Evolutionary conservation across 164 flowering plant genomes (phyloP).

Genomic region (Houttuynia cordata): DNA sequence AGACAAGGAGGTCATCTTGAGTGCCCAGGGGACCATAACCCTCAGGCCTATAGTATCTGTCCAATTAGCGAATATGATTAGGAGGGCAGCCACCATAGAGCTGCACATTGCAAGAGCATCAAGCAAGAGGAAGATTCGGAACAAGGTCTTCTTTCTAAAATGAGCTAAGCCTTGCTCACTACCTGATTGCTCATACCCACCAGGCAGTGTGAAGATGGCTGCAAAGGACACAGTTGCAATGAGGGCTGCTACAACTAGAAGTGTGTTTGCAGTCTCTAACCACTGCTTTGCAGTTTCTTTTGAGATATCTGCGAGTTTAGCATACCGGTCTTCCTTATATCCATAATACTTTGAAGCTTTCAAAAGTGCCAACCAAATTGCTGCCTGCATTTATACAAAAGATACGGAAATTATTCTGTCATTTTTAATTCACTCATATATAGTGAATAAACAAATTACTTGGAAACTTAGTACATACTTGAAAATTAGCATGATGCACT

Average conservation of each 20-base stretch:
- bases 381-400: too few species aligned
- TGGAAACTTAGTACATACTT: too few species aligned
- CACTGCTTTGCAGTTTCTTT: neutral
- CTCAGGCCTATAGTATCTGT: neutral
- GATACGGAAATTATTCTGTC: neutral
- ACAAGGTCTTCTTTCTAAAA: neutral
- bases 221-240: neutral
- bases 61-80: neutral
- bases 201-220: neutral
- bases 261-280: neutral
- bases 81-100: neutral
- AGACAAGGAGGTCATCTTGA: neutral
- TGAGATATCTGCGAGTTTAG: too few species aligned
- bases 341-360: neutral
- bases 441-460: too few species aligned
- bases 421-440: too few species aligned
- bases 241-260: neutral
- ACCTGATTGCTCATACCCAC: neutral
- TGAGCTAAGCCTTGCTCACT: neutral
- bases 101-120: neutral
- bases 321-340: neutral
- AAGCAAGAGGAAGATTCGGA: neutral
- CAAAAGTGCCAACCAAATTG: neutral
- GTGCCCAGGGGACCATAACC: neutral
- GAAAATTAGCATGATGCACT: too few species aligned